Base-by-base conservation (phyloP, 2,329 filamentous ascomycete species). In the Annulohypoxylon truncatum region DNA sequence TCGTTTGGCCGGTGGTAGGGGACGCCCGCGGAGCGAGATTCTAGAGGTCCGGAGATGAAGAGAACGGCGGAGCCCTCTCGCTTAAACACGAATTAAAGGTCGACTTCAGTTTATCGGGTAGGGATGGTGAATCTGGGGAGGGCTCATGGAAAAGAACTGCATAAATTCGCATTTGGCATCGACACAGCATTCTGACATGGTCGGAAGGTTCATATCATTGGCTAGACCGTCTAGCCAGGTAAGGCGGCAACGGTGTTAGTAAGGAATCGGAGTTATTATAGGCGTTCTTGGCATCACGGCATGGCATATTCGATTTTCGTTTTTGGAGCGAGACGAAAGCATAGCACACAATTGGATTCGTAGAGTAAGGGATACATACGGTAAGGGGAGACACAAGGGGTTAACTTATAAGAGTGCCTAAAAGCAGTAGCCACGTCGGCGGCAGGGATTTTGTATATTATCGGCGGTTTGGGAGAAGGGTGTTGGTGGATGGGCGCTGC, bases 11-110 rank as follows among this genome's bases (percentile, higher is more conserved):
- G 73, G 69, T 4, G 67, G 60, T 5, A 69, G 71, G 22, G 71
- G 69, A 35, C 74, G 78, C 51, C 71, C 60, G n/a, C 73, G 78
- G 51, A 79, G 77, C 40, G 78, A 75, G 24, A 80, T 77, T 50
- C 48, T 80, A 35, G 73, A 75, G 8, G 55, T 44, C 20, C 66
- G 68, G 40, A 66, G 71, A 54, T 74, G 69, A 75, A 35, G 20
- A 15, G 10, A 10, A 26, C 18, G 24, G 31, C n/a, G 42, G 29
- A 31, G 8, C 38, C 40, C 52, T 24, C 35, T 22, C 29, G 4
- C 15, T 7, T n/a, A 38, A 55, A 40, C 10, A 33, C 12, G 7
- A 10, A 13, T 28, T 35, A 33, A 33, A 28, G 18, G 40, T 61
- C 52, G 40, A 51, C 51, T 31, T 38, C 42, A 13, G 5, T 26